A percentile compares a stretch with the other conserved stretches of the same genome.
These are phyloP conservation scores for Candida coquimbonensis DNA, from an alignment of 805 yeast species.

Conservation along the genomic window DNA sequence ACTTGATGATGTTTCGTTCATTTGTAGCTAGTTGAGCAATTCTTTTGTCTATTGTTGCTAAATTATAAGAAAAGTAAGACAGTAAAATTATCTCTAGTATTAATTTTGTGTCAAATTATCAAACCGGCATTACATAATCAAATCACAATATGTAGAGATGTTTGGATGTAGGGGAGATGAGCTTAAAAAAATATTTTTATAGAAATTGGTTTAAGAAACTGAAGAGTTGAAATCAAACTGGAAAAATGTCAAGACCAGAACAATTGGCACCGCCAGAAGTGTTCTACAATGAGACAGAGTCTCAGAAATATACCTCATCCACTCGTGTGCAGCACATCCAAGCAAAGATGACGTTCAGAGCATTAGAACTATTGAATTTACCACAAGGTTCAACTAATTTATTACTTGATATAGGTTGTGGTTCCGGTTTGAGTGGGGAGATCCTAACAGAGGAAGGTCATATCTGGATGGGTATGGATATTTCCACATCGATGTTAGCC, in stretches of 20 bases:
- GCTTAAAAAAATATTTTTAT: not conserved
- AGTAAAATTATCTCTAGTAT: too few relatives aligned
- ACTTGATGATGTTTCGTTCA: too few relatives aligned
- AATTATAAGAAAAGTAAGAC: not conserved
- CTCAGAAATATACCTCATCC: slow-evolving; percentile 82
- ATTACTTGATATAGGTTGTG: slow-evolving; percentile 91
- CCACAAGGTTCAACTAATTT: slow-evolving; percentile 50
- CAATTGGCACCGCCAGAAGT: slow-evolving; percentile 95
- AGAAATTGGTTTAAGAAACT: too few relatives aligned
- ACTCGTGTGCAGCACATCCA: slow-evolving; percentile 98
- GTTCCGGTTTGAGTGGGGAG: slow-evolving; percentile 94
- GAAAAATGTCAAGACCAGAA: slow-evolving; percentile 87
- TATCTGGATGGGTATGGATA: slow-evolving; percentile 94
- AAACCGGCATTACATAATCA: not conserved
- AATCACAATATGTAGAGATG: not conserved
- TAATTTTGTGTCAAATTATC: not conserved
- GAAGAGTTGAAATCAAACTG: too few relatives aligned
- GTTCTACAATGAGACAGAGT: slow-evolving; percentile 86
- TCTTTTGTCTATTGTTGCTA: not conserved
- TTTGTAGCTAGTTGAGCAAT: too few relatives aligned
- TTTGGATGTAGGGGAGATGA: not conserved
- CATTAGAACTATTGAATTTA: slow-evolving; percentile 77
- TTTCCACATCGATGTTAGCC: slow-evolving; percentile 92
- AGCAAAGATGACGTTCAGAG: slow-evolving; percentile 94
- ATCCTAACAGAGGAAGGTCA: slow-evolving; percentile 91